phyloP scores from a whole-genome alignment of 1,284 basidiomycete species.

The Ganoderma lucidum region DNA sequence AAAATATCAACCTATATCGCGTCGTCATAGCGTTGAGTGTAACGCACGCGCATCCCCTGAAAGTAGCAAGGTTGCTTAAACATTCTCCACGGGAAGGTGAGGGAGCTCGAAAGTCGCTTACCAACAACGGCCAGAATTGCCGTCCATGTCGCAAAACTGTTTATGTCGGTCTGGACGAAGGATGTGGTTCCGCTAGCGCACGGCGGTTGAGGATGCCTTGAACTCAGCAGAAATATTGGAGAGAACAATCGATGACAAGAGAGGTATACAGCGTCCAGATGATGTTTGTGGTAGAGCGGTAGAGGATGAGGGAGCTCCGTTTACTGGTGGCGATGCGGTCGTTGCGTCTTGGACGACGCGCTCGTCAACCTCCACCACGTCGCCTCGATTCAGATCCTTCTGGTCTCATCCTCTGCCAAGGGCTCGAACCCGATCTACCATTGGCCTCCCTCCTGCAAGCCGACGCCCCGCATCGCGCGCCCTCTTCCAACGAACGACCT shows the following conservation, averaged over 20 bases:
- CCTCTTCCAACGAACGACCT: conserved; percentile 65
- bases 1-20: neutral
- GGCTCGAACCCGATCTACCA: conserved; percentile 76
- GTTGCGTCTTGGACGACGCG: neutral
- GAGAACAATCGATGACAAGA: no score
- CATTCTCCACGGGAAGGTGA: neutral
- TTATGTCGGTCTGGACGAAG: no score
- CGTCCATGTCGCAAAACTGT: no score
- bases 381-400: conserved; percentile 50
- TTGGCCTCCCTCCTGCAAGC: conserved; percentile 73
- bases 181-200: no score
- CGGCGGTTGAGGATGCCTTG: no score
- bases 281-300: no score
- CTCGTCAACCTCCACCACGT: neutral
- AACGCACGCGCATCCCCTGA: no score
- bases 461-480: conserved; percentile 67
- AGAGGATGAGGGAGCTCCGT: no score
- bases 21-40: neutral
- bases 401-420: conserved; percentile 80
- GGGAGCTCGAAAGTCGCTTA: neutral
- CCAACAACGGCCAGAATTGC: no score
- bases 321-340: neutral
- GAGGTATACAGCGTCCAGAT: no score
- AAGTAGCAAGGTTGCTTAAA: neutral
- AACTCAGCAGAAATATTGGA: no score